Evolutionary conservation across 768 basidiomycete species (phyloP).

Genomic region (Lepiota venenata): DNA sequence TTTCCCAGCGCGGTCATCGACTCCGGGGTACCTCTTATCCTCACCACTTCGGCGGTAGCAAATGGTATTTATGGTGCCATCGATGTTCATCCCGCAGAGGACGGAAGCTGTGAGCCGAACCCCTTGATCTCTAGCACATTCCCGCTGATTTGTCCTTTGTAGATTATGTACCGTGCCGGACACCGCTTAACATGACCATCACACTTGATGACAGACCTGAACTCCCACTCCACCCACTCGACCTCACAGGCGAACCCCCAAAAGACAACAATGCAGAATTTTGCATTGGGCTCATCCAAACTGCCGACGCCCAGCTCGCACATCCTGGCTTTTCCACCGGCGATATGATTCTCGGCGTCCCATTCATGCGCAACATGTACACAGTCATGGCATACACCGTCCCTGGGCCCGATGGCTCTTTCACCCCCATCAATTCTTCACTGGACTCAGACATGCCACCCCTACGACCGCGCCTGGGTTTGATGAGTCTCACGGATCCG

Average conservation of each 20-base stretch:
- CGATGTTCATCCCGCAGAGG: conserved; percentile 51
- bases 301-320: conserved; percentile 40
- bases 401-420: conserved; percentile 42
- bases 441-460: neutral
- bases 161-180: conserved; percentile 77
- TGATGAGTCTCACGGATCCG: conserved; percentile 62
- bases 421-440: conserved; percentile 26
- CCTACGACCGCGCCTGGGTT: conserved; percentile 46
- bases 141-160: neutral
- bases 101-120: conserved; percentile 58
- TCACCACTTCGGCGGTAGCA: conserved; percentile 57
- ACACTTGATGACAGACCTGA: conserved; percentile 55
- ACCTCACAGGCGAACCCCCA: conserved; percentile 53
- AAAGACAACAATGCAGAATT: conserved; percentile 36
- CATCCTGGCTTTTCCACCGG: conserved; percentile 34
- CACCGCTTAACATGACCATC: conserved; percentile 67
- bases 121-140: conserved; percentile 1
- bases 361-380: conserved; percentile 75
- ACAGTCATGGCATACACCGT: conserved; percentile 68
- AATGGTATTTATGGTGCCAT: conserved; percentile 79
- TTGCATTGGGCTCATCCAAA: conserved; percentile 71
- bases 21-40: conserved; percentile 64
- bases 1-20: conserved; percentile 71
- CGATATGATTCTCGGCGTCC: conserved; percentile 77
- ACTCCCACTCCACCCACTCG: conserved; percentile 71